Evolutionary conservation across 768 basidiomycete genomes (phyloP).

Genomic region (Amanita muscaria): DNA sequence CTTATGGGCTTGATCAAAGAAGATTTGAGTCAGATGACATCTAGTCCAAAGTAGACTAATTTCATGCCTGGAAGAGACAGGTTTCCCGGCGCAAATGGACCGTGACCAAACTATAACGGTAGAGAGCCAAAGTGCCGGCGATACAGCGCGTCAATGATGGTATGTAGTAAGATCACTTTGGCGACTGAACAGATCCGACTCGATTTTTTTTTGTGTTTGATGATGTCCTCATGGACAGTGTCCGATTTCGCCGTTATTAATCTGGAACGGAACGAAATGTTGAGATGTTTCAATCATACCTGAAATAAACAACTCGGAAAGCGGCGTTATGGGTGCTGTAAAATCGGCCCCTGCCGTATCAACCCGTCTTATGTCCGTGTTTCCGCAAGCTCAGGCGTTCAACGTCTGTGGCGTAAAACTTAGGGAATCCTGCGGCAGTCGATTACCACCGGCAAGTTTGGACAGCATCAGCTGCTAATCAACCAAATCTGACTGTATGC

Average conservation of each 20-base stretch:
- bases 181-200: constrained; percentile 4
- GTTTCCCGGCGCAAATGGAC: constrained; percentile 29
- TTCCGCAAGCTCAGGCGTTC: too few species aligned
- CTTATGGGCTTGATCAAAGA: constrained; percentile 24
- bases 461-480: background rate
- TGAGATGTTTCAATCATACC: background rate
- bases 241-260: constrained; percentile 2
- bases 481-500: background rate
- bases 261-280: constrained; percentile 4
- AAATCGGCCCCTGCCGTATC: constrained; percentile 2
- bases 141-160: constrained; percentile 18
- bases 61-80: constrained; percentile 25
- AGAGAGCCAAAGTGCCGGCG: constrained; percentile 16
- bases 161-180: background rate
- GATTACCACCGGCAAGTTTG: background rate
- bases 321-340: constrained; percentile 2
- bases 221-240: background rate
- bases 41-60: constrained; percentile 27
- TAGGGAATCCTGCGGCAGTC: too few species aligned
- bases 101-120: constrained; percentile 25
- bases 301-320: background rate
- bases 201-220: background rate
- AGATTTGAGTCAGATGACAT: constrained; percentile 20
- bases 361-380: constrained; percentile 5
- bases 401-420: too few species aligned